A percentile compares a stretch with the other conserved stretches of the same genome.
Conservation (phyloP, 1,284 basidiomycete genomes). For the Psilocybe mexicana region DNA sequence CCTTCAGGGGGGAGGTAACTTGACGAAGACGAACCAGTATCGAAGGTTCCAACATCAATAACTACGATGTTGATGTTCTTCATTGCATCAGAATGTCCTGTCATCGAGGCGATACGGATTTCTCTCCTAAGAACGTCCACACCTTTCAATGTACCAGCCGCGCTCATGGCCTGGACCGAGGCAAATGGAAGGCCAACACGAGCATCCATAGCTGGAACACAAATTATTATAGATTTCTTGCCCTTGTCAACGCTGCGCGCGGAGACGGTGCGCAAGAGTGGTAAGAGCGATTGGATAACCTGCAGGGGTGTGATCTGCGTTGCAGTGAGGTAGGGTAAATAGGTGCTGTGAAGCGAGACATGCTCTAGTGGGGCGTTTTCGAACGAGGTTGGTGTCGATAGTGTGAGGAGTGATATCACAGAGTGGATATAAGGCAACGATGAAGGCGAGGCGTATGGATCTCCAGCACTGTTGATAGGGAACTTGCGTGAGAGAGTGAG, state of each 20-base stretch:
- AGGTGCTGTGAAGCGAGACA: constrained; percentile 59
- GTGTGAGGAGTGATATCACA: constrained; percentile 67
- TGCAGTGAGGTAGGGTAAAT: constrained; percentile 66
- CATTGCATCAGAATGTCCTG: constrained; percentile 54
- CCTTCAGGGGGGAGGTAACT: constrained; percentile 31
- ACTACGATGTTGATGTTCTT: constrained; percentile 61
- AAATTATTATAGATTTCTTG: constrained; percentile 67
- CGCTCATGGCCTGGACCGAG: constrained; percentile 69
- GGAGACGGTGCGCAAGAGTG: constrained; percentile 65
- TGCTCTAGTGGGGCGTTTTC: constrained; percentile 67
- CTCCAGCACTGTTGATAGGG: constrained; percentile 73
- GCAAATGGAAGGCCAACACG: constrained; percentile 72
- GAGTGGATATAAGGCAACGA: constrained; percentile 69
- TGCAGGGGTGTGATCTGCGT: constrained; percentile 76
- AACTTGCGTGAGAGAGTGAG: constrained; percentile 81
- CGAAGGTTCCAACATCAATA: constrained; percentile 68
- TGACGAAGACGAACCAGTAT: constrained; percentile 30
- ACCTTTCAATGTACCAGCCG: constrained; percentile 66
- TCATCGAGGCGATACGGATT: constrained; percentile 54
- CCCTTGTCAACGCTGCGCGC: constrained; percentile 50
- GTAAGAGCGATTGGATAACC: constrained; percentile 73
- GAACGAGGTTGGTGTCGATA: constrained; percentile 43
- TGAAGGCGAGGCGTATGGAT: constrained; percentile 68
- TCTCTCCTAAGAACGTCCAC: constrained; percentile 73
- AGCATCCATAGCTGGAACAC: constrained; percentile 67